Percentiles rank a stretch among this genome's conserved stretches.
Conservation (phyloP, 176 grass and related monocot species). For the Pharus latifolius region DNA sequence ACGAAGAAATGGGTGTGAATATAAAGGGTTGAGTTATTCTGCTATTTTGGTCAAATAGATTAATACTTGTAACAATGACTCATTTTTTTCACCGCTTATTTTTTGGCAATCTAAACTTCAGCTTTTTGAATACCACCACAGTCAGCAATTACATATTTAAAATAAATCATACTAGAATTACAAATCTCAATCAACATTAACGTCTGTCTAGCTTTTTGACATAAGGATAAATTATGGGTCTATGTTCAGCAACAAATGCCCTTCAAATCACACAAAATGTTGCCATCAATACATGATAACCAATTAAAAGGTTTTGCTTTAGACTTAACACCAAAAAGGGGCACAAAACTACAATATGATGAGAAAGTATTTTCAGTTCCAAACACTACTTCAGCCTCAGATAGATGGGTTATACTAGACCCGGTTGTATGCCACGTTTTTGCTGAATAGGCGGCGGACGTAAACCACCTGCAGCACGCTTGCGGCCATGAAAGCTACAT, state of each 20-base stretch:
- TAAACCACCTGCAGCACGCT: constrained; percentile 82
- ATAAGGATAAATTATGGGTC: constrained; percentile 23
- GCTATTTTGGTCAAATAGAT: too few species aligned
- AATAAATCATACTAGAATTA: not conserved
- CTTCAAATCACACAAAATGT: constrained; percentile 14
- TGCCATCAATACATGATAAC: constrained; percentile 21
- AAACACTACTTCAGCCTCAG: not conserved
- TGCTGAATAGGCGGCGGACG: constrained; percentile 89
- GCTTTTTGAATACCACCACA: too few species aligned
- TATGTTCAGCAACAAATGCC: constrained; percentile 28
- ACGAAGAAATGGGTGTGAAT: too few species aligned
- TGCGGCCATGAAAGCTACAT: constrained; percentile 59
- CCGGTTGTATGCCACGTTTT: constrained; percentile 81
- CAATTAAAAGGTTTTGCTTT: constrained; percentile 19
- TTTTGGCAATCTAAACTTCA: too few species aligned
- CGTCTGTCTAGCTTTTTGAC: not conserved
- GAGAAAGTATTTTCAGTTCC: constrained; percentile 2
- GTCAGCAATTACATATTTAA: not conserved
- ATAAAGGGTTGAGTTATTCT: too few species aligned
- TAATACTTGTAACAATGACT: too few species aligned
- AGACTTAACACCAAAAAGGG: constrained; percentile 10
- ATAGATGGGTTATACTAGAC: constrained; percentile 45
- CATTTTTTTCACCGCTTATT: too few species aligned
- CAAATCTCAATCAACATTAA: not conserved
- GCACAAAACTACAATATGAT: constrained; percentile 19